These are phyloP conservation scores for Hypoxylon intermedium DNA, from an alignment of 495 filamentous ascomycete species.

Conservation along the genomic window DNA sequence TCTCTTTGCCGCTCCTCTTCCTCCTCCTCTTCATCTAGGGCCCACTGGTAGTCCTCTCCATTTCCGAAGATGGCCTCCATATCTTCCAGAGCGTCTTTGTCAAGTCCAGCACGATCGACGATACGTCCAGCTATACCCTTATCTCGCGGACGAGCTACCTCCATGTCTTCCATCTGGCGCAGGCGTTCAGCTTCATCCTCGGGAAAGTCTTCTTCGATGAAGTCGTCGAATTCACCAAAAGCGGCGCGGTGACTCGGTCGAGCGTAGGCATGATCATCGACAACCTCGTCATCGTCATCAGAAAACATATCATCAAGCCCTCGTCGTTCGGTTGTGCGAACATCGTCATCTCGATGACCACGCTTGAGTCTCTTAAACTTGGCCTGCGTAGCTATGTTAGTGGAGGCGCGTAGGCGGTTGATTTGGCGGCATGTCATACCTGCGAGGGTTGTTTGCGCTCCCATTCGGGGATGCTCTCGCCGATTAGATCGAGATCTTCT, in stretches of 20 bases:
- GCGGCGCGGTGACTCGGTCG: constrained; percentile 59
- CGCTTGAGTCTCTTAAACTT: constrained; percentile 97
- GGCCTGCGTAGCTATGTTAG: constrained; percentile 60
- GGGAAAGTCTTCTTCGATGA: constrained; percentile 95
- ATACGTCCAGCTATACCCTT: constrained; percentile 69
- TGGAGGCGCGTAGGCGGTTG: not conserved
- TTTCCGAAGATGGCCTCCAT: constrained; percentile 96
- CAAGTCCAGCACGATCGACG: constrained; percentile 74
- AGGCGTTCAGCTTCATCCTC: constrained; percentile 83
- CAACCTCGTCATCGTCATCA: constrained; percentile 84
- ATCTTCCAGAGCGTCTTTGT: constrained; percentile 90
- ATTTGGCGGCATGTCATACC: constrained; percentile 49
- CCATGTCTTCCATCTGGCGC: constrained; percentile 81
- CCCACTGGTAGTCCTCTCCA: constrained; percentile 94
- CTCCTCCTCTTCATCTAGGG: constrained; percentile 83
- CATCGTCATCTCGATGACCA: constrained; percentile 77
- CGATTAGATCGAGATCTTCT: constrained; percentile 95
- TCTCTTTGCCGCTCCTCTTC: constrained; percentile 74
- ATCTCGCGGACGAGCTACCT: constrained; percentile 76
- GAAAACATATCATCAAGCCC: constrained; percentile 91
- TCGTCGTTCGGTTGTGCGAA: constrained; percentile 65
- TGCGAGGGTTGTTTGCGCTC: constrained; percentile 68
- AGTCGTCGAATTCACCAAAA: constrained; percentile 90
- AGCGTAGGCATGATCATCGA: constrained; percentile 64
- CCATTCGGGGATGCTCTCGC: constrained; percentile 73